Evolutionary conservation across 306 rosid genomes (phyloP).

Genomic region (Alnus glutinosa): DNA sequence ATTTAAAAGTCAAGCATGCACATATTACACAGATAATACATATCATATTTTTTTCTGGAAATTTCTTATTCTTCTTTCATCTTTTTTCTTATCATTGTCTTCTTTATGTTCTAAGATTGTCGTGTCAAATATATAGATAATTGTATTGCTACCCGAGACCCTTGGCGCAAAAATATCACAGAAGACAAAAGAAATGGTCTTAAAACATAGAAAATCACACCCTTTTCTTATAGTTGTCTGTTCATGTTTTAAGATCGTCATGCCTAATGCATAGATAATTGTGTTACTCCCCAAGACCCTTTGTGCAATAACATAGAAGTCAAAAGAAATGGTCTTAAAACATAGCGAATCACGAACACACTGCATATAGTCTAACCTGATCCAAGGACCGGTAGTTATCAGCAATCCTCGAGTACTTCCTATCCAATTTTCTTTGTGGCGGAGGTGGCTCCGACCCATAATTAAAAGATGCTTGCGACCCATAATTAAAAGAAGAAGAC

Average conservation of each 20-base stretch:
- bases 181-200: slow-evolving; percentile 13
- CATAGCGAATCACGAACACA: slow-evolving; percentile 18
- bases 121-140: slow-evolving; percentile 5
- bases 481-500: slow-evolving; percentile 26
- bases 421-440: slow-evolving; percentile 51
- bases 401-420: slow-evolving; percentile 70
- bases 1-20: not conserved
- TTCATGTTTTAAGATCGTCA: slow-evolving; percentile 11
- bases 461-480: slow-evolving; percentile 25
- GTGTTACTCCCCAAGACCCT: not conserved
- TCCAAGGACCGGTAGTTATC: slow-evolving; percentile 78
- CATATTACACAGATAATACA: not conserved
- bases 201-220: not conserved
- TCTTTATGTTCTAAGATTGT: slow-evolving; percentile 8
- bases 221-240: not conserved
- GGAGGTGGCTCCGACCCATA: slow-evolving; percentile 33
- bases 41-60: not conserved
- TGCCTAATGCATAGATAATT: not conserved
- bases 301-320: not conserved
- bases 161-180: not conserved
- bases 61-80: not conserved
- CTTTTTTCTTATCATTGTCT: too few relatives aligned
- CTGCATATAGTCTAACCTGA: slow-evolving; percentile 54
- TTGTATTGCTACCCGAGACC: not conserved
- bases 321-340: slow-evolving; percentile 15